These are phyloP conservation scores for Corylus americana DNA, from an alignment of 306 rosid genomes.

Conservation along the genomic window DNA sequence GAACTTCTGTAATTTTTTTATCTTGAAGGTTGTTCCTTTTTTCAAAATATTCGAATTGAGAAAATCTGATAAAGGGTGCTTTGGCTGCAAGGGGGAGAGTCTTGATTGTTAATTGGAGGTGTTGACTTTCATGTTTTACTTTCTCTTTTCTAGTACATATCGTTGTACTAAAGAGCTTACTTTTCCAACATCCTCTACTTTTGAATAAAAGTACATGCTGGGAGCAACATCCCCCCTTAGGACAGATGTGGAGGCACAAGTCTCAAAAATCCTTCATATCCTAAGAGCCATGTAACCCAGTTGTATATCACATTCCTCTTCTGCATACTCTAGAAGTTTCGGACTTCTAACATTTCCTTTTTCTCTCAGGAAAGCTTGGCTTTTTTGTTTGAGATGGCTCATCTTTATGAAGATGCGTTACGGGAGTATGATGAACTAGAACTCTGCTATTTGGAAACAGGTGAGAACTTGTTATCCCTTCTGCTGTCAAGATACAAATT, in stretches of 20 bases:
- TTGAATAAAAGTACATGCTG: background rate
- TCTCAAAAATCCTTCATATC: conserved; percentile 8
- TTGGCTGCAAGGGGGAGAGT: conserved; percentile 4
- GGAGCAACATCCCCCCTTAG: background rate
- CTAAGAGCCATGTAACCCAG: conserved; percentile 24
- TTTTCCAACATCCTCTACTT: background rate
- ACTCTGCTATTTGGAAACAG: conserved; percentile 96
- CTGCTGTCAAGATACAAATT: conserved; percentile 30
- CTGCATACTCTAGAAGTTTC: conserved; percentile 28
- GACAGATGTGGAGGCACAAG: conserved; percentile 2
- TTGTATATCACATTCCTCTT: conserved; percentile 6
- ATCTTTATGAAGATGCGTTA: conserved; percentile 94
- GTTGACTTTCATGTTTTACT: background rate
- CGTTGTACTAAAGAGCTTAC: background rate
- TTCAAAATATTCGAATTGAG: conserved; percentile 31
- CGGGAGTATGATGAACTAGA: conserved; percentile 96
- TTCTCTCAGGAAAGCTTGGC: conserved; percentile 93
- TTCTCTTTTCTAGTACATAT: background rate
- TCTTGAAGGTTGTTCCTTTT: conserved; percentile 76
- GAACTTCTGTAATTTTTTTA: conserved; percentile 98
- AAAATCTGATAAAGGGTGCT: conserved; percentile 25
- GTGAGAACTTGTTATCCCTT: conserved; percentile 40
- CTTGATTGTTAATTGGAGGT: conserved; percentile 1
- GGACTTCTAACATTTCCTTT: conserved; percentile 29
- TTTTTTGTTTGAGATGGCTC: conserved; percentile 95